phyloP scores from a whole-genome alignment of 1,284 basidiomycete genomes.

The Cryptococcus deneoformans region DNA sequence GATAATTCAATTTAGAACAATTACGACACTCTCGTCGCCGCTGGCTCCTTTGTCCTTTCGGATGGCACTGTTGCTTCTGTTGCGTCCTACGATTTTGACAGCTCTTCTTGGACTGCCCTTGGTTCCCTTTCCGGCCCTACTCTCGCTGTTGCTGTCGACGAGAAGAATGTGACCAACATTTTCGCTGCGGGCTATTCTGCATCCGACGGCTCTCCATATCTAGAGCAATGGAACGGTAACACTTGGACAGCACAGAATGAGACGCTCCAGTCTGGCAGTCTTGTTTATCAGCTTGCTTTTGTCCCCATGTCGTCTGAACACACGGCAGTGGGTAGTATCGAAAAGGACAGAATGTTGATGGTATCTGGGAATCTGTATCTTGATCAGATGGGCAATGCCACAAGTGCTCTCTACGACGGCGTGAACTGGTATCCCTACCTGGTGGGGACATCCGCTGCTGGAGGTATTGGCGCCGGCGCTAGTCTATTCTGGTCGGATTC shows the following conservation, averaged over 20 bases:
- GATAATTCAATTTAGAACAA: slow-evolving; percentile 49
- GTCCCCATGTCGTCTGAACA: slow-evolving; percentile 81
- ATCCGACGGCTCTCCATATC: slow-evolving; percentile 64
- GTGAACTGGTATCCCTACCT: slow-evolving; percentile 79
- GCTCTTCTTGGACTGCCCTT: slow-evolving; percentile 69
- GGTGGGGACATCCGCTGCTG: slow-evolving; percentile 63
- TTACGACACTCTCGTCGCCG: slow-evolving; percentile 61
- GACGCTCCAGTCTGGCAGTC: slow-evolving; percentile 41
- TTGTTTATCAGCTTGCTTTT: slow-evolving; percentile 78
- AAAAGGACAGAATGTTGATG: slow-evolving; percentile 85
- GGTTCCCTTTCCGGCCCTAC: slow-evolving; percentile 86
- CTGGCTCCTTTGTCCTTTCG: slow-evolving; percentile 67
- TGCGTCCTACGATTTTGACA: slow-evolving; percentile 66
- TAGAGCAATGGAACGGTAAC: slow-evolving; percentile 76
- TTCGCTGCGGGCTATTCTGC: slow-evolving; percentile 81
- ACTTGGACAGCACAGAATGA: slow-evolving; percentile 62
- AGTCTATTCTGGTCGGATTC: slow-evolving; percentile 77
- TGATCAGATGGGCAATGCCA: slow-evolving; percentile 67
- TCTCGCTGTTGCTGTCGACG: slow-evolving; percentile 81
- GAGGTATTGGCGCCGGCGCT: slow-evolving; percentile 68
- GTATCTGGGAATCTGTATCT: slow-evolving; percentile 78
- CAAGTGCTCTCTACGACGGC: slow-evolving; percentile 86
- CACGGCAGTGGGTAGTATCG: slow-evolving; percentile 59
- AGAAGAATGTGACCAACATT: slow-evolving; percentile 74
- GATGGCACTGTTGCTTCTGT: slow-evolving; percentile 63